A percentile compares a stretch with the other conserved stretches of the same genome.
These are phyloP conservation scores for Heliamphora exappendiculata DNA, from an alignment of 148 eudicot species.

Conservation along the genomic window DNA sequence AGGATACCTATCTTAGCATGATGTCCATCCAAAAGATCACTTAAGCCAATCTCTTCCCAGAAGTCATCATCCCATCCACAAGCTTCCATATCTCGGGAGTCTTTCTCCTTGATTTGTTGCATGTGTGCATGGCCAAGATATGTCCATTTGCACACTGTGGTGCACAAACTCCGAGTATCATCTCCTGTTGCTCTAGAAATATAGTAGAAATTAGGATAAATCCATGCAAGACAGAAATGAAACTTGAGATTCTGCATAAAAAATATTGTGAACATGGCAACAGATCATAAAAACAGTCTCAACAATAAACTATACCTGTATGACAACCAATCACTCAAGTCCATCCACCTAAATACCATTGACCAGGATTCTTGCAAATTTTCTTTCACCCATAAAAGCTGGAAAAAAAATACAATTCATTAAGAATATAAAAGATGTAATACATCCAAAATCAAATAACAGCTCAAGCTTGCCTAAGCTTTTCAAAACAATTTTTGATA, in stretches of 20 bases:
- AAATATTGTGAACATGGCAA: not conserved
- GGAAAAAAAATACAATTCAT: constrained; percentile 22
- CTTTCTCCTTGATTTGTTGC: constrained; percentile 56
- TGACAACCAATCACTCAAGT: constrained; percentile 97
- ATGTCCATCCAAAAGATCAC: constrained; percentile 94
- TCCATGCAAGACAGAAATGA: not conserved
- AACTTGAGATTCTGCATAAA: not conserved
- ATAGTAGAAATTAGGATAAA: constrained; percentile 9
- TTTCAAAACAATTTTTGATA: not conserved
- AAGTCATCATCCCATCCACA: constrained; percentile 99
- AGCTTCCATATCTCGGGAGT: constrained; percentile 84
- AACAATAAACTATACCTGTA: constrained; percentile 42
- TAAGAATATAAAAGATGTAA: not conserved
- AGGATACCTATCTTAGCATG: constrained; percentile 88
- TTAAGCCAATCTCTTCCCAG: constrained; percentile 98
- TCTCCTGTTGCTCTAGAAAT: constrained; percentile 88
- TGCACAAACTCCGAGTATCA: constrained; percentile 95
- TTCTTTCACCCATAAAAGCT: constrained; percentile 99
- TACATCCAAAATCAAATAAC: not conserved
- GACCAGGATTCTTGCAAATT: constrained; percentile 96
- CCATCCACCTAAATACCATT: constrained; percentile 97
- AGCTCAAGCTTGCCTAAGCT: not conserved
- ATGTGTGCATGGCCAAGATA: constrained; percentile 99
- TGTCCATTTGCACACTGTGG: constrained; percentile 99
- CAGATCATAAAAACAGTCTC: not conserved